Base-by-base conservation (phyloP, 495 filamentous ascomycete genomes). In the Cercophora sp. region DNA sequence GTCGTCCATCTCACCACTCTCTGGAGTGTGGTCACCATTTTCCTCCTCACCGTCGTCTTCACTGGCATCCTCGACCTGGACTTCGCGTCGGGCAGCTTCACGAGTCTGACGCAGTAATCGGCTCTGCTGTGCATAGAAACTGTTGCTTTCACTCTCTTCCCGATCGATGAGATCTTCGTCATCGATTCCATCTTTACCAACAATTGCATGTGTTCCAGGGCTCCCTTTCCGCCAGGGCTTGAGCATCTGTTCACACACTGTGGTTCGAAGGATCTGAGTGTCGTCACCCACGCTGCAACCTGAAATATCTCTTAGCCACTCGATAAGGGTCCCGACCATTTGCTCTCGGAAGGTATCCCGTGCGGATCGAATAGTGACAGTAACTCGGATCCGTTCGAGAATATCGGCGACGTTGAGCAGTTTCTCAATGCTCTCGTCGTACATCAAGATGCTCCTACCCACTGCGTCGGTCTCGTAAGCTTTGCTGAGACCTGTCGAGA, bases 321-420 rank as follows among this genome's bases (percentile, higher is more conserved):
- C 91, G 49, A 96, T 86, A 56, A 98, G 94, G n/a, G 91, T 92
- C 2, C 84, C 90, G 65, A 90, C 95, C 93, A 98, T 98, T 66
- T 96, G 88, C 70, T 98, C 93, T 53, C 93, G 78, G 73, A 96
- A 98, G 1, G 88, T 96, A 69, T 98, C 93, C 46, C 93, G 78
- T 0, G 94, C 78, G 24, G 94, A 96, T 5, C 93, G 84, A 53
- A 98, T 91, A 4, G 94, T 97, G 49, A 94, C 87, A 0, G 94
- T 97, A 44, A 97, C 84, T 65, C 95, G 95, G 74, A 96, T 96
- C 47, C 93, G 83, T 67, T 97, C 94, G 34, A 98, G 88, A 24
- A 89, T 83, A 59, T 79, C 85, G 5, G 90, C 87, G 42, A 89
- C 86, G 24, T 67, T 72, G 39, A 97, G 70, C 15, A 98, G 73